phyloP scores from a whole-genome alignment of 768 basidiomycete genomes.

The Tylopilus sp. region DNA sequence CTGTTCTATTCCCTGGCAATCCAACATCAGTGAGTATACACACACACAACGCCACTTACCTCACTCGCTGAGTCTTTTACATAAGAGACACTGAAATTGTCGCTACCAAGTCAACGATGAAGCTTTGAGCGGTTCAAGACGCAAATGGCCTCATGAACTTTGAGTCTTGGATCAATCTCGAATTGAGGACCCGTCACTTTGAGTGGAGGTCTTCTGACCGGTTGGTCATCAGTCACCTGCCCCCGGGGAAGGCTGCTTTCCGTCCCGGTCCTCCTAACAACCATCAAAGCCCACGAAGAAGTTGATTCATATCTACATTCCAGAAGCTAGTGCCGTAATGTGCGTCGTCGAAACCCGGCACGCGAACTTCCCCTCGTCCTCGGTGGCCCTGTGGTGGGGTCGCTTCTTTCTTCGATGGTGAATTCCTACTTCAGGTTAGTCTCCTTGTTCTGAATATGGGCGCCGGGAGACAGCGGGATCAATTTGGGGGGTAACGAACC shows the following conservation, averaged over 20 bases:
- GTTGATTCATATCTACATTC: slow-evolving; percentile 2
- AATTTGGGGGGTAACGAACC: slow-evolving; percentile 18
- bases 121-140: neutral
- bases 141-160: neutral
- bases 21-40: too few relatives aligned
- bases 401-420: slow-evolving; percentile 6
- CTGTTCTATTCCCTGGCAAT: too few relatives aligned
- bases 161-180: neutral
- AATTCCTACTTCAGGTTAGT: slow-evolving; percentile 3
- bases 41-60: too few relatives aligned
- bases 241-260: neutral
- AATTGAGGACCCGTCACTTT: neutral
- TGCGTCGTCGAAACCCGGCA: neutral
- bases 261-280: slow-evolving; percentile 18
- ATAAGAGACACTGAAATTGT: too few relatives aligned
- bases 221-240: neutral
- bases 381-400: neutral
- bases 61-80: too few relatives aligned
- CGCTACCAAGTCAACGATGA: too few relatives aligned
- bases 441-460: slow-evolving; percentile 18
- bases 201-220: slow-evolving; percentile 6
- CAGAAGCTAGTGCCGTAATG: slow-evolving; percentile 1
- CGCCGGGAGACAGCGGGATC: slow-evolving; percentile 2
- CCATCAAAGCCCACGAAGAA: slow-evolving; percentile 15
- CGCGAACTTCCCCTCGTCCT: neutral